Conservation (phyloP, 2,329 filamentous ascomycete genomes). For the Trichoderma cornu-damae region DNA sequence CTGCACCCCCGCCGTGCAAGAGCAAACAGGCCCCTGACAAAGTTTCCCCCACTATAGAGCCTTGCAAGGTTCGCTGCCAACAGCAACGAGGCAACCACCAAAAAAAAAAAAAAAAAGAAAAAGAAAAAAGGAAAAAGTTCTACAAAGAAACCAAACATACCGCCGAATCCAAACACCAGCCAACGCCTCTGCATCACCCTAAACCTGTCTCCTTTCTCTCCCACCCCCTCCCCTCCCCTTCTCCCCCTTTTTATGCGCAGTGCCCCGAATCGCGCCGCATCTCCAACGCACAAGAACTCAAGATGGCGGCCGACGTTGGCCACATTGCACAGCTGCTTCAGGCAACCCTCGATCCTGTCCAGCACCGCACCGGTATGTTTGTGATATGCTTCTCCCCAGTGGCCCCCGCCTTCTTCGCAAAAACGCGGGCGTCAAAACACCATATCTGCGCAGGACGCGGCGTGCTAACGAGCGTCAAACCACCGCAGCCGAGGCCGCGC, state of each 20-base stretch:
- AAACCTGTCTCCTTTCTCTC: not conserved
- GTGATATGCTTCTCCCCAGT: slow-evolving; percentile 30
- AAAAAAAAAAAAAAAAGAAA: no score
- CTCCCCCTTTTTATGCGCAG: not conserved
- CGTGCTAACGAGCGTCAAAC: slow-evolving; percentile 36
- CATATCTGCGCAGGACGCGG: slow-evolving; percentile 21
- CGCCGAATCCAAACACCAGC: slow-evolving; percentile 20
- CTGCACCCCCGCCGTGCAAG: not conserved
- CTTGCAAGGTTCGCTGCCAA: slow-evolving; percentile 7
- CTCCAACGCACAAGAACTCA: slow-evolving; percentile 26
- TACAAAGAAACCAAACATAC: slow-evolving; percentile 14
- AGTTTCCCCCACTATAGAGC: slow-evolving; percentile 17
- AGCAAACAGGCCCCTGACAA: slow-evolving; percentile 5
- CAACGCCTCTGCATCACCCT: not conserved
- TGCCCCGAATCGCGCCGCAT: not conserved
- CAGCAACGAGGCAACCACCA: slow-evolving; percentile 14
- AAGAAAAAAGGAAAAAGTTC: no score
- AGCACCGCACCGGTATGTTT: slow-evolving; percentile 84
- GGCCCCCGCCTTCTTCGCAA: slow-evolving; percentile 9
- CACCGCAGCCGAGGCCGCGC: slow-evolving; percentile 67
- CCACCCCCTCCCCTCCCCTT: slow-evolving; percentile 10
- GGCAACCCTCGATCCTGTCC: slow-evolving; percentile 79
- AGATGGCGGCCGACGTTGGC: slow-evolving; percentile 54
- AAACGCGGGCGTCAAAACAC: not conserved
- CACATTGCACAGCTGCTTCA: slow-evolving; percentile 77